Conservation (phyloP, 2,329 filamentous ascomycete species). For the Herpotrichia juniperi region DNA sequence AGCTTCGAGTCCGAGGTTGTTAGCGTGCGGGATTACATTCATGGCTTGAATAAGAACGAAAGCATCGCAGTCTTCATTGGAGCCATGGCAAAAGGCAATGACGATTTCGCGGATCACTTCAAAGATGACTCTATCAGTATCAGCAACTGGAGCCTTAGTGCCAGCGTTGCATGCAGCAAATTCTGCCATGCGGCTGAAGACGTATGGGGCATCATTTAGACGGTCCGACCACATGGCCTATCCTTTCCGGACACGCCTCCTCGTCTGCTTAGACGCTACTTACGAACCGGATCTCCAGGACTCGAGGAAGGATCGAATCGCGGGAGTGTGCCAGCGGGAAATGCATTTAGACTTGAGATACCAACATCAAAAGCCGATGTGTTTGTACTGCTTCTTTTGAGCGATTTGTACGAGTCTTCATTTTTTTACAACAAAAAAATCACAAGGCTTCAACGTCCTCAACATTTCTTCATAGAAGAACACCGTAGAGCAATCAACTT, state of each 20-base stretch:
- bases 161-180: slow-evolving; percentile 98
- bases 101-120: slow-evolving; percentile 92
- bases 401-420: slow-evolving; percentile 70
- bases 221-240: slow-evolving; percentile 20
- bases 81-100: slow-evolving; percentile 96
- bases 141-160: slow-evolving; percentile 96
- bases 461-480: slow-evolving; percentile 56
- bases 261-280: slow-evolving; percentile 26
- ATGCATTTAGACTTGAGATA: slow-evolving; percentile 60
- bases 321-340: slow-evolving; percentile 39
- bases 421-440: slow-evolving; percentile 82
- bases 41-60: slow-evolving; percentile 77
- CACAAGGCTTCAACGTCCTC: slow-evolving; percentile 79
- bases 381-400: slow-evolving; percentile 59
- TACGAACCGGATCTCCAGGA: slow-evolving; percentile 20
- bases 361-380: slow-evolving; percentile 70
- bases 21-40: slow-evolving; percentile 86
- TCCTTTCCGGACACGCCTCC: slow-evolving; percentile 32
- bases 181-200: slow-evolving; percentile 99
- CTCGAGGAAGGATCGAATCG: slow-evolving; percentile 26
- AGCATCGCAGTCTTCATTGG: slow-evolving; percentile 98
- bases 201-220: slow-evolving; percentile 88
- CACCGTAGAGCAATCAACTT: slow-evolving; percentile 69
- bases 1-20: slow-evolving; percentile 92
- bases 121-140: slow-evolving; percentile 98